These are phyloP conservation scores for Stephania cephalantha DNA, from an alignment of 164 flowering plant species.

Conservation along the genomic window DNA sequence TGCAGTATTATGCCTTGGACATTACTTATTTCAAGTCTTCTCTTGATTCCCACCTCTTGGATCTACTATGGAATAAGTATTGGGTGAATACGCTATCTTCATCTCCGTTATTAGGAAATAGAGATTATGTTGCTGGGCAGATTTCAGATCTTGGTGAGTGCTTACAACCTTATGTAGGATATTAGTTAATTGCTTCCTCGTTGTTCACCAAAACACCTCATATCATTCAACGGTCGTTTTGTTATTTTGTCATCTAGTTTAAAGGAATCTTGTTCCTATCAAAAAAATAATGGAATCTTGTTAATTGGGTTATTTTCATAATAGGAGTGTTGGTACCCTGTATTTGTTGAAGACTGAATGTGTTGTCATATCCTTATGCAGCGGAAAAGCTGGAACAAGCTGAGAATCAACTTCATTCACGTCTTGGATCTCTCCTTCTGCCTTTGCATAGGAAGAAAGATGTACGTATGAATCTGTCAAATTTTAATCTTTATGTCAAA, in stretches of 20 bases:
- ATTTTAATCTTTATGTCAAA: neutral
- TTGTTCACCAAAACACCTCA: neutral
- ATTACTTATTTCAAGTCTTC: conserved; percentile 95
- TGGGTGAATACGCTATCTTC: conserved; percentile 99
- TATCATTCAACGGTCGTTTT: neutral
- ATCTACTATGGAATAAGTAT: conserved; percentile 95
- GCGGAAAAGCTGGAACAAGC: conserved; percentile 99
- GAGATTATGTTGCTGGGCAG: conserved; percentile 98
- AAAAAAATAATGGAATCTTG: neutral
- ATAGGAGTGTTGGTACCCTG: neutral
- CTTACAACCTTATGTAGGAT: neutral
- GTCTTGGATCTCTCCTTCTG: conserved; percentile 62
- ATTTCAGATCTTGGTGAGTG: conserved; percentile 88
- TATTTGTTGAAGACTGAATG: neutral
- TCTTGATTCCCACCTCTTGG: conserved; percentile 87
- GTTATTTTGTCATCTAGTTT: neutral
- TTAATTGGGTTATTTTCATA: neutral
- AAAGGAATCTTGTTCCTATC: neutral
- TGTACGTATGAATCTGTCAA: conserved; percentile 34
- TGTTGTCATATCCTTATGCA: conserved; percentile 27
- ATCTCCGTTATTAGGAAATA: conserved; percentile 86
- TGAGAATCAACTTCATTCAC: conserved; percentile 85
- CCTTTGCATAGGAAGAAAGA: conserved; percentile 85
- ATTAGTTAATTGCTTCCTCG: neutral
- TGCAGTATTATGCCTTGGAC: conserved; percentile 93